Evolutionary conservation across 177 flowering plant genomes (phyloP), one percentile per base, ranked within the genome.

Genomic region (Tripterygium wilfordii): DNA sequence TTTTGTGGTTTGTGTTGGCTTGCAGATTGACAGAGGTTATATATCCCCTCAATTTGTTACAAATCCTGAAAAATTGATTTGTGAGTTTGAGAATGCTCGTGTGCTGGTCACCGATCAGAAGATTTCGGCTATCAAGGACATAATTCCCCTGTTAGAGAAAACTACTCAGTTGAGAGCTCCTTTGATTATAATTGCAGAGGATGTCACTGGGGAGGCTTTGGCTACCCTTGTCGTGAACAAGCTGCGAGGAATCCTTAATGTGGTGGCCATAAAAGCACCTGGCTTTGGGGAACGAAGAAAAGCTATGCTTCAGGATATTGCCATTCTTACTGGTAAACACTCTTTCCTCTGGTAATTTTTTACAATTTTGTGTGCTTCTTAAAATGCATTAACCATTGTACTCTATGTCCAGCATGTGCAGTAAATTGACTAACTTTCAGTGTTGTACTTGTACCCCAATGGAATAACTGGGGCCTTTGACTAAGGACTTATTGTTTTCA

Each of bases 41-140:
- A 77, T 88, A 51, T 91, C 98, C 13, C 98, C 98, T 1, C 96
- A 91, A 20, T 91, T 91, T 67, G 90, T 91, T n/a, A 91, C 96
- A 51, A 88, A 91, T 51, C 80, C 69, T 10, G 98, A 91, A 74
- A 91, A 91, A 36, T 40, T 78, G 54, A 54, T 79, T 55, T 88
- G 63, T 54, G 96, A 91, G 58, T 88, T 91, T 64, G 95, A 91
- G 66, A 88, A 88, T 70, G 94, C 95, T 2, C 70, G 88, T 49
- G 87, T 91, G 12, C 63, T 91, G 68, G 77, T 91, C 8, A 88
- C 96, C 0, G 98, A 91, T 58, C 96, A 91, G 57, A 88, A 88
- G 61, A 84, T 92, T 35, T 60, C 98, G 29, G 63, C 90, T 4
- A 82, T 86, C n/a, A 92, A 89, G 64, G 96, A 88, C 53, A 82